Conservation (phyloP, 768 basidiomycete genomes). For the Suillus placidus region DNA sequence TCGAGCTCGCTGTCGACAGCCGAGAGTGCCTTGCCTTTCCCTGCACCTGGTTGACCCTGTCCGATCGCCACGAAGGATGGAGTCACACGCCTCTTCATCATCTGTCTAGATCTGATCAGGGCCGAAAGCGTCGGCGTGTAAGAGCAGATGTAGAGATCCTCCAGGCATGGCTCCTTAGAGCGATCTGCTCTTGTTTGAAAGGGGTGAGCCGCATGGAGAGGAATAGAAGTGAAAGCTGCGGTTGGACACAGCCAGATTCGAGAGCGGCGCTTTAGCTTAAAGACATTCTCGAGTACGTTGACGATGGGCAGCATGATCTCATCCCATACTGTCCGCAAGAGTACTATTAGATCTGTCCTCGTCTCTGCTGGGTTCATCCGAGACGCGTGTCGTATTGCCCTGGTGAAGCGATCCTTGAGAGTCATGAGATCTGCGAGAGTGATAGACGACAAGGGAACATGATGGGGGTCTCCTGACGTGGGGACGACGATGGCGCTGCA, state of each 20-base stretch:
- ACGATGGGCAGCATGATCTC: not conserved
- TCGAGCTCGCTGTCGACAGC: not conserved
- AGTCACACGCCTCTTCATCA: not conserved
- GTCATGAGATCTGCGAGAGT: no score
- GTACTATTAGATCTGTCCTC: not conserved
- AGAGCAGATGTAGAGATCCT: not conserved
- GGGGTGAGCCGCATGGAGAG: not conserved
- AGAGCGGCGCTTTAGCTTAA: not conserved
- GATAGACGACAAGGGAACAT: no score
- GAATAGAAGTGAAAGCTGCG: not conserved
- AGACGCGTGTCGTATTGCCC: no score
- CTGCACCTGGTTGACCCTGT: not conserved
- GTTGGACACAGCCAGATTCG: not conserved
- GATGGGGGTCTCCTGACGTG: no score
- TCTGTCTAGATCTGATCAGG: not conserved
- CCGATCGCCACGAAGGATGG: not conserved
- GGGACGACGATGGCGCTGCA: not conserved
- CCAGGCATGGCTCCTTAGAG: not conserved
- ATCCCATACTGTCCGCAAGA: not conserved
- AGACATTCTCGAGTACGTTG: not conserved
- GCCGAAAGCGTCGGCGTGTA: not conserved
- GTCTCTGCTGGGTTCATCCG: no score
- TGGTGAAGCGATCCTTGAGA: no score
- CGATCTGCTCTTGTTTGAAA: not conserved
- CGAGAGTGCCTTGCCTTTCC: not conserved